These are phyloP conservation scores for Saccharum hybrid DNA, from an alignment of 202 grass and related monocot genomes.

Conservation along the genomic window DNA sequence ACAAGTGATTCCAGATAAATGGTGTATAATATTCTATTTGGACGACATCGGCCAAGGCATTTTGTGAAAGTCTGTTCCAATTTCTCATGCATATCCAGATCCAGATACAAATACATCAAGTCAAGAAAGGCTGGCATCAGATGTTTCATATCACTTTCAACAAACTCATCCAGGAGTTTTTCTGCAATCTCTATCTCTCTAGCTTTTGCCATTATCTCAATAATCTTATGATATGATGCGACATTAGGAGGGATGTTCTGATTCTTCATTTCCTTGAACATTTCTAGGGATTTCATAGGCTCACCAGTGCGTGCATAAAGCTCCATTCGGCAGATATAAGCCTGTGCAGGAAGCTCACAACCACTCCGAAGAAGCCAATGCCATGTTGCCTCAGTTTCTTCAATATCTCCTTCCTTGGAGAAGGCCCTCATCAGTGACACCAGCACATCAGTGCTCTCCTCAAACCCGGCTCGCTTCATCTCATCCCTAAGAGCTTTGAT, in stretches of 20 bases:
- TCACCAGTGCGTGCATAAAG: conserved; percentile 60
- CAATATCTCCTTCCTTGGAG: conserved; percentile 81
- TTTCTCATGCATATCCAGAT: conserved; percentile 83
- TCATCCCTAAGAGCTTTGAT: conserved; percentile 71
- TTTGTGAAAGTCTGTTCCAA: conserved; percentile 68
- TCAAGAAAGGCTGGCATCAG: conserved; percentile 87
- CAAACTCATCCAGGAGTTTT: conserved; percentile 75
- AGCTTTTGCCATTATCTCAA: conserved; percentile 76
- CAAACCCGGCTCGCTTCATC: conserved; percentile 64
- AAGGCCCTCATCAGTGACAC: conserved; percentile 89
- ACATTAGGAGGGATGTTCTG: conserved; percentile 61
- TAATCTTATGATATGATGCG: conserved; percentile 92
- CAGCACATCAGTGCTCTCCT: conserved; percentile 75
- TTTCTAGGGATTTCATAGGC: conserved; percentile 84
- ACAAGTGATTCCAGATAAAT: conserved; percentile 88
- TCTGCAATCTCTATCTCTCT: conserved; percentile 62
- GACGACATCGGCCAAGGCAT: conserved; percentile 69
- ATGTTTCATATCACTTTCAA: conserved; percentile 76
- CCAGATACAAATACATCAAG: conserved; percentile 79
- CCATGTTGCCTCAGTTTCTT: conserved; percentile 82
- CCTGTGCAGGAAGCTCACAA: conserved; percentile 66
- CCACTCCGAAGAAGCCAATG: conserved; percentile 63
- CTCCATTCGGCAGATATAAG: conserved; percentile 93
- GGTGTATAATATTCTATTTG: conserved; percentile 76
- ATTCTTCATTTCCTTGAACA: conserved; percentile 84